phyloP scores from a whole-genome alignment of 805 yeast species.

The Metschnikowia matae region DNA sequence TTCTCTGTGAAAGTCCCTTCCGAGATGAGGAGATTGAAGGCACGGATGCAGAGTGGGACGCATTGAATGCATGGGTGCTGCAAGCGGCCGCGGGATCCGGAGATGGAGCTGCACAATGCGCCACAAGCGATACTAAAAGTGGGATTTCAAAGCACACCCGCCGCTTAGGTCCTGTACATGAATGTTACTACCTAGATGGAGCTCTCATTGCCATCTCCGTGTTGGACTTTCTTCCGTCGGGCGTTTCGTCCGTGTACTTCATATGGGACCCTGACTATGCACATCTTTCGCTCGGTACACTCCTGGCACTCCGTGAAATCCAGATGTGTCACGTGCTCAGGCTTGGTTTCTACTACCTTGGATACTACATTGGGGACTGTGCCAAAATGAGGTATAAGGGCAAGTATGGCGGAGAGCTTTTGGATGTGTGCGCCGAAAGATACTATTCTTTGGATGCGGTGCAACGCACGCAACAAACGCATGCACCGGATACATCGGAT shows the following conservation, averaged over 20 bases:
- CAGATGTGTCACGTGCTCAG: constrained; percentile 46
- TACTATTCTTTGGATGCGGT: constrained; percentile 38
- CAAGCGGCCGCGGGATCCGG: constrained; percentile 16
- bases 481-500: not conserved
- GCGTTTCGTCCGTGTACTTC: constrained; percentile 80
- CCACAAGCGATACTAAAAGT: not conserved
- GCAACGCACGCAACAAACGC: constrained; percentile 6
- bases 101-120: constrained; percentile 6
- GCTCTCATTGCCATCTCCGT: constrained; percentile 72
- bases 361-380: constrained; percentile 77
- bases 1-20: constrained; percentile 71
- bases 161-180: constrained; percentile 66
- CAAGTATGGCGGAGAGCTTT: constrained; percentile 69
- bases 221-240: constrained; percentile 69
- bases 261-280: constrained; percentile 83
- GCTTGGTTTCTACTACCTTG: constrained; percentile 64
- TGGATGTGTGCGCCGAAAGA: constrained; percentile 49
- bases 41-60: constrained; percentile 32
- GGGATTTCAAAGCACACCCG: not conserved
- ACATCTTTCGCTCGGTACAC: constrained; percentile 66
- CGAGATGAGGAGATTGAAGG: constrained; percentile 23
- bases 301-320: constrained; percentile 71
- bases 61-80: constrained; percentile 40
- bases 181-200: constrained; percentile 64
- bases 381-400: constrained; percentile 78